Conservation (phyloP, 176 grass and related monocot species). For the Themeda triandra region DNA sequence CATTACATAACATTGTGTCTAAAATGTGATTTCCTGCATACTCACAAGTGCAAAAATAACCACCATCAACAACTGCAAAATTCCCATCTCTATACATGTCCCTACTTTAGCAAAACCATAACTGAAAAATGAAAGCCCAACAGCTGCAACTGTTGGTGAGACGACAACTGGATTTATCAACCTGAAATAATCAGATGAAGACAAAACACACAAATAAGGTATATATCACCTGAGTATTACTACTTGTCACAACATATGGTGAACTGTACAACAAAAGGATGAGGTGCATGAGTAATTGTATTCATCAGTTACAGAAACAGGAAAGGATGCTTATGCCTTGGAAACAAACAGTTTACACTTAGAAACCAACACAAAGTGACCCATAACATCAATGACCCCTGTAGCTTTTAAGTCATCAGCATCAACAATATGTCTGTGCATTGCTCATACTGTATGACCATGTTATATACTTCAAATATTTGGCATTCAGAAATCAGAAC, state of each 20-base stretch:
- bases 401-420: not conserved
- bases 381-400: not conserved
- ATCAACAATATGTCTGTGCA: not conserved
- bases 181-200: constrained; percentile 58
- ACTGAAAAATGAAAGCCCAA: constrained; percentile 97
- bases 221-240: not conserved
- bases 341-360: not conserved
- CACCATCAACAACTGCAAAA: constrained; percentile 75
- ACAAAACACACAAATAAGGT: not conserved
- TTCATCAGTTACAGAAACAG: constrained; percentile 7
- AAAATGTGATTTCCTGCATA: constrained; percentile 32
- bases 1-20: not conserved
- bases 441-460: not conserved
- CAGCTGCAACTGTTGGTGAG: constrained; percentile 84
- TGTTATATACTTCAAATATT: not conserved
- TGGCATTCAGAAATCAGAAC: not conserved
- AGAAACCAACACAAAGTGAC: not conserved
- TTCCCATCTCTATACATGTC: constrained; percentile 84
- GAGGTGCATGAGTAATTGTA: not conserved
- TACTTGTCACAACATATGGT: not conserved
- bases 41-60: constrained; percentile 96
- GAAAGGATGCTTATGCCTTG: not conserved
- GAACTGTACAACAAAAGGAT: not conserved
- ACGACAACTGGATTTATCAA: constrained; percentile 95
- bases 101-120: constrained; percentile 92